Evolutionary conservation across 2,329 filamentous ascomycete genomes (phyloP), one percentile per base, ranked within the genome.

Genomic region (Talaromyces sp.): DNA sequence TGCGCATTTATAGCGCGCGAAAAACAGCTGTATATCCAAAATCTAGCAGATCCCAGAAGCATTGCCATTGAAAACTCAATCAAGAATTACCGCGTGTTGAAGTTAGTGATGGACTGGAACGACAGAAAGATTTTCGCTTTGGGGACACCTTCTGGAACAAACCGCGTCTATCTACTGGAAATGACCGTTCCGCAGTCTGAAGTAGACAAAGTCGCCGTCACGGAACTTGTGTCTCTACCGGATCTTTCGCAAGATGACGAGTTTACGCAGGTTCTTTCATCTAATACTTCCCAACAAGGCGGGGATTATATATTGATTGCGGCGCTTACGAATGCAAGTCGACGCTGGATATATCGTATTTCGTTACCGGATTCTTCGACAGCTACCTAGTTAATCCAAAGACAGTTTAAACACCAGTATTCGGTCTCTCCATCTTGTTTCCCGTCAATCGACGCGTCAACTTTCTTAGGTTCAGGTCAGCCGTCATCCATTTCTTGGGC

Each of bases 1-100:
- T 67, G 67, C 48, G 63, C 63, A 2, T 59, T 70, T 33, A 63
- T 70, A 13, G 67, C 66, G 1, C 64, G 68, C 0, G 64, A 68
- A 50, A 68, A 69, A 22, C 59, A 61, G 15, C 60, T 70, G 0
- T 63, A 68, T 35, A 60, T 70, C 21, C 60, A 64, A 28, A 57
- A 60, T 10, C 56, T 66, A 10, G 53, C 36, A 2, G 56, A 59
- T 50, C 43, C 33, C 15, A 15, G 43, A 39, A 56, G 13, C 9
- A 52, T 51, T 48, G 53, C 35, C 8, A 35, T 62, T 19, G 61
- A 66, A 53, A 56, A 36, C n/a, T 61, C 65, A 8, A 65, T 71
- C 40, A 59, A 62, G 2, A 63, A 64, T 19, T 70, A 68, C 41
- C 64, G 67, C n/a, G 59, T 71, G n/a, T 60, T 67, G 1, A 65